These are phyloP conservation scores for Moelleriella libera DNA, from an alignment of 2,329 filamentous ascomycete genomes.

Conservation along the genomic window DNA sequence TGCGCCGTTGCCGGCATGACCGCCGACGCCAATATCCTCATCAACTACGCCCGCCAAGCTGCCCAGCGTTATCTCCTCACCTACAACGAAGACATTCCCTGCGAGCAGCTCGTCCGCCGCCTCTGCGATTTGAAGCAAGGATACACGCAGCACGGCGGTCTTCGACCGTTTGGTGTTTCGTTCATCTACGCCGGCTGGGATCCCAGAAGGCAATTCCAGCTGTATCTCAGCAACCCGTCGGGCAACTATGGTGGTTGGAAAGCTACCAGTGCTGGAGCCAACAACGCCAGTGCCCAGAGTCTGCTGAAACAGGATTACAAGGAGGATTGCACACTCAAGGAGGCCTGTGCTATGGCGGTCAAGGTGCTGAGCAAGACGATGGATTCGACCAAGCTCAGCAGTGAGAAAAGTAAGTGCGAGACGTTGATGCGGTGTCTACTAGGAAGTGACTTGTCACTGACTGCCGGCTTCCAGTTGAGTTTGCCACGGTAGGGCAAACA, in stretches of 20 bases:
- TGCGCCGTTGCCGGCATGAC: constrained; percentile 98
- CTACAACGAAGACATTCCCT: constrained; percentile 99
- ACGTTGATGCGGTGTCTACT: neutral
- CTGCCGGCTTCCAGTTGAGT: constrained; percentile 56
- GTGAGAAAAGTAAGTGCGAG: constrained; percentile 77
- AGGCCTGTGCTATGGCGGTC: constrained; percentile 92
- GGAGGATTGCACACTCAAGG: constrained; percentile 90
- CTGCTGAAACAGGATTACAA: constrained; percentile 99
- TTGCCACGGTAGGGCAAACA: constrained; percentile 93
- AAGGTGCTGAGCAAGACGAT: constrained; percentile 99
- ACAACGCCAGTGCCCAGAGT: constrained; percentile 95
- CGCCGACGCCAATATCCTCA: constrained; percentile 98
- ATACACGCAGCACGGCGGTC: constrained; percentile 97
- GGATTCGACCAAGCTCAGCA: constrained; percentile 97
- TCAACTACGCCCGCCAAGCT: constrained; percentile 97
- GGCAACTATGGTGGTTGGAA: constrained; percentile 99
- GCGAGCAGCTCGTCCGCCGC: constrained; percentile 92
- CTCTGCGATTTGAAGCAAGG: constrained; percentile 98
- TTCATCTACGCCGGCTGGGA: constrained; percentile 99
- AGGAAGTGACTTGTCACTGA: constrained; percentile 15
- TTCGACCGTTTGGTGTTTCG: constrained; percentile 93
- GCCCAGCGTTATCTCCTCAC: constrained; percentile 96
- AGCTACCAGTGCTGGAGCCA: constrained; percentile 92
- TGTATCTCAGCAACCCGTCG: constrained; percentile 97
- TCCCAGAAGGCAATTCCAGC: constrained; percentile 88